phyloP scores from a whole-genome alignment of 352 stramenopile genomes.

The Pythium aphanidermatum region DNA sequence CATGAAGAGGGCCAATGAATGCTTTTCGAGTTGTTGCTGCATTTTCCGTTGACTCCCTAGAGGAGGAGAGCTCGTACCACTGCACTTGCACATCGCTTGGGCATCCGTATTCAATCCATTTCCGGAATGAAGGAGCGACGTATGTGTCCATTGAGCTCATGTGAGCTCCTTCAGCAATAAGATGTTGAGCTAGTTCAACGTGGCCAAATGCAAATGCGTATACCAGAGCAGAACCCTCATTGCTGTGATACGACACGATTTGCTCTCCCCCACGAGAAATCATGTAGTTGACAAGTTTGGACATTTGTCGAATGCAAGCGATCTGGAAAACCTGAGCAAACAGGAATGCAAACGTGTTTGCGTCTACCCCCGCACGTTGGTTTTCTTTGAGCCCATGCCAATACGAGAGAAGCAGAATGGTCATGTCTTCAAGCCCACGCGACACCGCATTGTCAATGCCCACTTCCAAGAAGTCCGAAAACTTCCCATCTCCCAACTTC shows the following conservation, averaged over 20 bases:
- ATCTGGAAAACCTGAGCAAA: slow-evolving; percentile 59
- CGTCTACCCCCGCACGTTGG: slow-evolving; percentile 17
- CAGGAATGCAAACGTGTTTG: slow-evolving; percentile 55
- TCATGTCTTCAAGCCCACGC: slow-evolving; percentile 59
- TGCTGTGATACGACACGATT: slow-evolving; percentile 51
- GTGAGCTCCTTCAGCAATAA: slow-evolving; percentile 39
- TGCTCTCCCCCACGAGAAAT: slow-evolving; percentile 44
- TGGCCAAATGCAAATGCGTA: slow-evolving; percentile 68
- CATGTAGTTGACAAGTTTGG: slow-evolving; percentile 38
- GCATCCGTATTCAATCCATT: slow-evolving; percentile 56
- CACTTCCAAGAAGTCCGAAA: slow-evolving; percentile 49
- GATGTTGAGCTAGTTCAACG: slow-evolving; percentile 21
- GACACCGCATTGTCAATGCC: slow-evolving; percentile 48
- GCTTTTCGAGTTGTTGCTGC: too few species aligned
- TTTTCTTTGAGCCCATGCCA: slow-evolving; percentile 48
- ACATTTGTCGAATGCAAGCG: slow-evolving; percentile 48
- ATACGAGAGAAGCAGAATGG: slow-evolving; percentile 40
- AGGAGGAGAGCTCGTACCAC: slow-evolving; percentile 23
- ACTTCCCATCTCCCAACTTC: slow-evolving; percentile 7
- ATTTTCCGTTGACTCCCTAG: too few species aligned
- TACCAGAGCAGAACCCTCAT: slow-evolving; percentile 46
- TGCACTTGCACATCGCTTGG: slow-evolving; percentile 25
- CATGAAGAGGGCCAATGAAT: background rate
- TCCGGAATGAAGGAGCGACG: slow-evolving; percentile 46
- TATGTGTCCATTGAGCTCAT: slow-evolving; percentile 46